Conservation (phyloP, 768 basidiomycete genomes). For the Boletus rufocinnamomeus region DNA sequence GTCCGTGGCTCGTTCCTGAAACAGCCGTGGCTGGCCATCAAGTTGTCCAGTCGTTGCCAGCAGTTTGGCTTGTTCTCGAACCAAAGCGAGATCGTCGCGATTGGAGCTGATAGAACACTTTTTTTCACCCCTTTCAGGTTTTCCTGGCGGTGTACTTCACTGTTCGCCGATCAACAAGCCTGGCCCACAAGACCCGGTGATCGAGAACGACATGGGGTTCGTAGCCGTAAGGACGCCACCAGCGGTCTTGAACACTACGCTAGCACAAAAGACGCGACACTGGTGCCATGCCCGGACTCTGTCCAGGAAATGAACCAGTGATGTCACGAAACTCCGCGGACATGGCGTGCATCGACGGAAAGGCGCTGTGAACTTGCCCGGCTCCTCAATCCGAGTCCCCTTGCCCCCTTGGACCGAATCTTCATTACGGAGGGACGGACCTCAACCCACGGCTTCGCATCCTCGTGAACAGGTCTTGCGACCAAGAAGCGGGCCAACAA, state of each 20-base stretch:
- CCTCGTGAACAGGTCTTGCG: constrained; percentile 15
- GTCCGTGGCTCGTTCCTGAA: constrained; percentile 29
- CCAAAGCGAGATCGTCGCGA: constrained; percentile 24
- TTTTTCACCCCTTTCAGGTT: constrained; percentile 9
- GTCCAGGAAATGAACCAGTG: constrained; percentile 9
- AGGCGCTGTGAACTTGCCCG: constrained; percentile 17
- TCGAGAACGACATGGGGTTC: constrained; percentile 8
- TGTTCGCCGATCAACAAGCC: constrained; percentile 27
- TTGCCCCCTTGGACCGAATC: constrained; percentile 12
- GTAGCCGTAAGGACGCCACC: constrained; percentile 6
- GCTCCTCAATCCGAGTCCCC: constrained; percentile 17
- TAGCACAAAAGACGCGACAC: constrained; percentile 3
- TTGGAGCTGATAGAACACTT: constrained; percentile 27
- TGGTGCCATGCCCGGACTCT: constrained; percentile 10
- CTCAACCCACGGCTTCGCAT: constrained; percentile 11
- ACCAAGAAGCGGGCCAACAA: constrained; percentile 8
- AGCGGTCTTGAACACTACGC: constrained; percentile 7
- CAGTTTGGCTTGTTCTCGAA: constrained; percentile 19
- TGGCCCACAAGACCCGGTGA: constrained; percentile 4
- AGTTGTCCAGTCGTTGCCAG: constrained; percentile 12
- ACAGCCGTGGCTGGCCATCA: constrained; percentile 23
- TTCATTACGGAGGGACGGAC: constrained; percentile 27
- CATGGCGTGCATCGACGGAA: constrained; percentile 13
- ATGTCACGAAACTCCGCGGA: constrained; percentile 30
- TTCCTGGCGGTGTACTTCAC: constrained; percentile 5